phyloP scores from a whole-genome alignment of 345 rosid species.

The Diplotaxis tenuifolia region DNA sequence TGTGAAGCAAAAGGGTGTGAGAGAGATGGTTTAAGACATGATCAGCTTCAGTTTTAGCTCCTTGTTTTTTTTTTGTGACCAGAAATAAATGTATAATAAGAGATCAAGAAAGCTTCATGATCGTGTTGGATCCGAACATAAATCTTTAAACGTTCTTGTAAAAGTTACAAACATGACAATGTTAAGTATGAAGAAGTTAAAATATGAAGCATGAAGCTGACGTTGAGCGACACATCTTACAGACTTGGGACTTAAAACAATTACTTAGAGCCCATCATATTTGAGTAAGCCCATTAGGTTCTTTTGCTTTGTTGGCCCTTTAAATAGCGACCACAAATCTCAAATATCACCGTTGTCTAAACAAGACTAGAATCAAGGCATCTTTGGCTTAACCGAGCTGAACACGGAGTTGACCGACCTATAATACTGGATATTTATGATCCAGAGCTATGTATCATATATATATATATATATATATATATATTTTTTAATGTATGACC shows the following conservation, averaged over 20 bases:
- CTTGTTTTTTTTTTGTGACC: neutral
- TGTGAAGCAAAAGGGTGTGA: slow-evolving; percentile 34
- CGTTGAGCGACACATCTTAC: neutral
- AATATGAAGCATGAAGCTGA: neutral
- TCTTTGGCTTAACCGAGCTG: too few species aligned
- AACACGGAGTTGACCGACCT: slow-evolving; percentile 21
- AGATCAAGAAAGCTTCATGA: slow-evolving; percentile 25
- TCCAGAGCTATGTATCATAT: neutral
- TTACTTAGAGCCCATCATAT: neutral
- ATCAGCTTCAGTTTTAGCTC: slow-evolving; percentile 26
- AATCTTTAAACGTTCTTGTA: too few species aligned
- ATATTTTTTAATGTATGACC: neutral
- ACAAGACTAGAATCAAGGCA: too few species aligned
- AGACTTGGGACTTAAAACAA: neutral
- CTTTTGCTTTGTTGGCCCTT: neutral
- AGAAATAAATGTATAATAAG: neutral
- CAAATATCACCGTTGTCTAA: neutral
- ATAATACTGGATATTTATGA: neutral
- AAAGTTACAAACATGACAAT: too few species aligned
- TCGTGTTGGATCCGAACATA: slow-evolving; percentile 13
- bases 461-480: neutral
- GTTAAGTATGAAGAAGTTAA: neutral
- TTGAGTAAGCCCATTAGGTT: neutral
- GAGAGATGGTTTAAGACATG: slow-evolving; percentile 17
- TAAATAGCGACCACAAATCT: neutral